A percentile compares a stretch with the other conserved stretches of the same genome.
These are phyloP conservation scores for Parietaria judaica DNA, from an alignment of 306 rosid species.

Conservation along the genomic window DNA sequence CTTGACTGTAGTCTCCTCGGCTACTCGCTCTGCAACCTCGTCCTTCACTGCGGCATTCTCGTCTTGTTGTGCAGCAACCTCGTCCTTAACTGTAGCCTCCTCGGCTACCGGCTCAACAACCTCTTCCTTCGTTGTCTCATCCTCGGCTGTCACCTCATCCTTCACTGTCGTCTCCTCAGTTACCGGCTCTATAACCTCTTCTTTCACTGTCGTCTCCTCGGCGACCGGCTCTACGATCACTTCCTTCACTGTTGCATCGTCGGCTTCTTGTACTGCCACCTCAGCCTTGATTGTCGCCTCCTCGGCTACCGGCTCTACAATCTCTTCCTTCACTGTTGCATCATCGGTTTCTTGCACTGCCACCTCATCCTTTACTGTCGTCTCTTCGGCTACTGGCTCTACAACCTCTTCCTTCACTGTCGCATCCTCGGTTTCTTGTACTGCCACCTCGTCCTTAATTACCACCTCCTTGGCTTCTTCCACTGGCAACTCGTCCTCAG, in stretches of 20 bases:
- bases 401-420: constrained; percentile 29
- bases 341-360: constrained; percentile 13
- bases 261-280: constrained; percentile 4
- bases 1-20: not conserved
- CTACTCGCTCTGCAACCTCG: constrained; percentile 28
- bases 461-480: constrained; percentile 18
- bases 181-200: constrained; percentile 18
- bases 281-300: no score
- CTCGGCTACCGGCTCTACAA: constrained; percentile 21
- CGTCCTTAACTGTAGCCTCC: constrained; percentile 28
- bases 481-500: constrained; percentile 29
- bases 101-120: constrained; percentile 5
- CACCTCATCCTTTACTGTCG: no score
- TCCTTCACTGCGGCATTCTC: constrained; percentile 31
- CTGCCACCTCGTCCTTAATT: constrained; percentile 30
- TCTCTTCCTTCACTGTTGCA: constrained; percentile 29
- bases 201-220: not conserved
- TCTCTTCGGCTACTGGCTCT: constrained; percentile 19
- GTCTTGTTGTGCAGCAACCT: constrained; percentile 8
- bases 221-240: constrained; percentile 29
- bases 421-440: constrained; percentile 17
- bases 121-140: no score
- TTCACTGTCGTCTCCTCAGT: not conserved
- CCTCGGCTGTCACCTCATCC: constrained; percentile 3
- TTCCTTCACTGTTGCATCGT: constrained; percentile 29